Evolutionary conservation across 2,329 filamentous ascomycete species (phyloP).

Genomic region (Talaromyces verruculosus): DNA sequence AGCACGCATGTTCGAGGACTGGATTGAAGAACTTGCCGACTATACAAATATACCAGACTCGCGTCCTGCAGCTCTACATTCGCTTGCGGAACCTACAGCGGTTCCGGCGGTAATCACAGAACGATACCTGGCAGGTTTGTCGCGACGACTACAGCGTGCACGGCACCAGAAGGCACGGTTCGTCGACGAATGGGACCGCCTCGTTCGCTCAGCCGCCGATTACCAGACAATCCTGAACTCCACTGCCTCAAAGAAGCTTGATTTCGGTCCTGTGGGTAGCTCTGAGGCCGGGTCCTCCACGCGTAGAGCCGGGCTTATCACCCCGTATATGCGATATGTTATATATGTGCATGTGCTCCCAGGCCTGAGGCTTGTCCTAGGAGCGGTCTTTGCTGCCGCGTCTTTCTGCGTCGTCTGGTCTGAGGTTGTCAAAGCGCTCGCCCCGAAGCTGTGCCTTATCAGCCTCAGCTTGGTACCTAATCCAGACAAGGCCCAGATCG

Average conservation of each 20-base stretch:
- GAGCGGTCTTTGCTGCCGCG: conserved; percentile 68
- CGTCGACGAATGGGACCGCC: conserved; percentile 77
- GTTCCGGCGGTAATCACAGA: conserved; percentile 86
- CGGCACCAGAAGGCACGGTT: conserved; percentile 82
- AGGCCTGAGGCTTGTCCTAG: conserved; percentile 62
- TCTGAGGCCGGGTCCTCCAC: conserved; percentile 52
- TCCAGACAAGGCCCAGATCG: conserved; percentile 69
- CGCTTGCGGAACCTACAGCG: conserved; percentile 41
- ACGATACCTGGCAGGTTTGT: conserved; percentile 87
- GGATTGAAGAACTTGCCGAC: conserved; percentile 93
- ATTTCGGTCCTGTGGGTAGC: conserved; percentile 63
- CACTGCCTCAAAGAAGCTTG: conserved; percentile 73
- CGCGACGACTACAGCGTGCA: conserved; percentile 75
- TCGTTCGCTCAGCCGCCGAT: conserved; percentile 71
- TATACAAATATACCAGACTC: conserved; percentile 67
- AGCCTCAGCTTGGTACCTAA: conserved; percentile 65
- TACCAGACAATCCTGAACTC: conserved; percentile 84
- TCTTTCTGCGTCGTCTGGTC: conserved; percentile 90
- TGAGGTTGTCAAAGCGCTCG: conserved; percentile 81
- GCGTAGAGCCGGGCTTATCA: conserved; percentile 62
- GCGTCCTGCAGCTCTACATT: conserved; percentile 43
- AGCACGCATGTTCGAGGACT: conserved; percentile 75
- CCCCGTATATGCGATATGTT: conserved; percentile 78
- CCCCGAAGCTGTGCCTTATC: conserved; percentile 72
- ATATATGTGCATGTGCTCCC: conserved; percentile 74